Conservation (phyloP, 2,329 filamentous ascomycete species). For the Cercospora canescens region DNA sequence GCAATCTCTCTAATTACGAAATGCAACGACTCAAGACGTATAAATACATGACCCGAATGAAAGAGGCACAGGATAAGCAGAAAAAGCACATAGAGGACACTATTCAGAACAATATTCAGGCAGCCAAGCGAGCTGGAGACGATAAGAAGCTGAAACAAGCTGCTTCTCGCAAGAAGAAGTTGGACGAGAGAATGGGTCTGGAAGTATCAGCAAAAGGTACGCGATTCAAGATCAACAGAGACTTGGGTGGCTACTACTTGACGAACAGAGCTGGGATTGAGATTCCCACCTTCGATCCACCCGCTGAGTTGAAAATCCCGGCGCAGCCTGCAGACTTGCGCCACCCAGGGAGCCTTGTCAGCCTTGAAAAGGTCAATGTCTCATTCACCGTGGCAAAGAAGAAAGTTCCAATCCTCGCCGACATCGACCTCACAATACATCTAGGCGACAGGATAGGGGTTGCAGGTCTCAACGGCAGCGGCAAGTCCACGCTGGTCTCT, state of each 20-base stretch:
- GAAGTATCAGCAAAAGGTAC: slow-evolving; percentile 70
- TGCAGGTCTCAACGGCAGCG: slow-evolving; percentile 76
- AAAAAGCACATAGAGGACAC: slow-evolving; percentile 78
- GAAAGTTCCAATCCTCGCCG: slow-evolving; percentile 55
- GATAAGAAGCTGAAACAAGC: slow-evolving; percentile 85
- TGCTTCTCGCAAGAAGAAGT: slow-evolving; percentile 79
- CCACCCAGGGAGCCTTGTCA: slow-evolving; percentile 67
- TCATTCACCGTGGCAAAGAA: slow-evolving; percentile 53
- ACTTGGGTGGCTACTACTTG: slow-evolving; percentile 60
- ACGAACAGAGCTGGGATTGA: slow-evolving; percentile 68
- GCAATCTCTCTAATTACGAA: slow-evolving; percentile 72
- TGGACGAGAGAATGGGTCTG: slow-evolving; percentile 78
- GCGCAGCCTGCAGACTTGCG: slow-evolving; percentile 40
- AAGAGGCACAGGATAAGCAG: slow-evolving; percentile 78
- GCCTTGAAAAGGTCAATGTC: slow-evolving; percentile 68
- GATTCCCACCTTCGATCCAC: slow-evolving; percentile 59
- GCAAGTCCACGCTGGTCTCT: slow-evolving; percentile 77
- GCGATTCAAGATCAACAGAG: slow-evolving; percentile 78
- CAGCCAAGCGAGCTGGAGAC: slow-evolving; percentile 75
- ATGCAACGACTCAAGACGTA: slow-evolving; percentile 52
- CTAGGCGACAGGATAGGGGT: slow-evolving; percentile 74
- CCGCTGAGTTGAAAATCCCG: slow-evolving; percentile 59
- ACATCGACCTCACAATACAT: slow-evolving; percentile 68
- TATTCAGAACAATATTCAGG: slow-evolving; percentile 71
- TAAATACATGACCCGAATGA: slow-evolving; percentile 68